A percentile compares a stretch with the other conserved stretches of the same genome.
phyloP scores from a whole-genome alignment of 192 early-diverging fungal genomes.

The Oehlia diaphana region DNA sequence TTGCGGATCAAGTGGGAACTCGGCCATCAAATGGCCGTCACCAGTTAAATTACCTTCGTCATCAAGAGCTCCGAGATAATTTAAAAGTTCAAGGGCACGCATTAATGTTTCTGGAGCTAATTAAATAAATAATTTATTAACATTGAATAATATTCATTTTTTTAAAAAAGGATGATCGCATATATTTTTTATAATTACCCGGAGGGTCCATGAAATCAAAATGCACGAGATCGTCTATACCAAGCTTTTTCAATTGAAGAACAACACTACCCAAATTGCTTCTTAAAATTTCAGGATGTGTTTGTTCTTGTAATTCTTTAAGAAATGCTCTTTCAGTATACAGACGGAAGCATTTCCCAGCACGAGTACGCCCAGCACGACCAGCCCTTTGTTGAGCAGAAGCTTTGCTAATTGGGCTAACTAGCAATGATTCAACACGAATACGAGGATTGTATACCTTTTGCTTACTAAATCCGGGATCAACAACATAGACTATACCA shows the following conservation, averaged over 20 bases:
- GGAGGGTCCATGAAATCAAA: conserved; percentile 99
- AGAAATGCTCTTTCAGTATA: conserved; percentile 97
- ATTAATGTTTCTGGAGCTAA: conserved; percentile 94
- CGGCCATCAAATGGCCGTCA: conserved; percentile 84
- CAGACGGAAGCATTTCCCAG: conserved; percentile 96
- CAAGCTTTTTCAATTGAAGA: conserved; percentile 95
- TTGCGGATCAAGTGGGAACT: conserved; percentile 98
- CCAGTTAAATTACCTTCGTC: conserved; percentile 93
- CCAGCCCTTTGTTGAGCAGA: conserved; percentile 96
- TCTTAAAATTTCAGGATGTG: conserved; percentile 97
- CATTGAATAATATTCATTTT: neutral
- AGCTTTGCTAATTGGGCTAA: conserved; percentile 93
- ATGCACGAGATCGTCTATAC: conserved; percentile 96
- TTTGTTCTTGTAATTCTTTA: conserved; percentile 93
- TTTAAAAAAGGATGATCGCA: neutral
- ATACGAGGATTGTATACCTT: conserved; percentile 99
- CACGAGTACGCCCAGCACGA: conserved; percentile 96
- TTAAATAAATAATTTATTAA: neutral
- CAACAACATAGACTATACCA: conserved; percentile 98
- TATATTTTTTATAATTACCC: conserved; percentile 6
- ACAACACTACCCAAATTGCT: conserved; percentile 97
- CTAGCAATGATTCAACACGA: conserved; percentile 92
- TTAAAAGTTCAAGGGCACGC: conserved; percentile 94
- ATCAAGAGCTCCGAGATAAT: conserved; percentile 92
- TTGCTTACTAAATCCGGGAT: conserved; percentile 99